Evolutionary conservation across 371 early-diverging fungal species (phyloP).

Genomic region (Polyrhizophydium stewartii): DNA sequence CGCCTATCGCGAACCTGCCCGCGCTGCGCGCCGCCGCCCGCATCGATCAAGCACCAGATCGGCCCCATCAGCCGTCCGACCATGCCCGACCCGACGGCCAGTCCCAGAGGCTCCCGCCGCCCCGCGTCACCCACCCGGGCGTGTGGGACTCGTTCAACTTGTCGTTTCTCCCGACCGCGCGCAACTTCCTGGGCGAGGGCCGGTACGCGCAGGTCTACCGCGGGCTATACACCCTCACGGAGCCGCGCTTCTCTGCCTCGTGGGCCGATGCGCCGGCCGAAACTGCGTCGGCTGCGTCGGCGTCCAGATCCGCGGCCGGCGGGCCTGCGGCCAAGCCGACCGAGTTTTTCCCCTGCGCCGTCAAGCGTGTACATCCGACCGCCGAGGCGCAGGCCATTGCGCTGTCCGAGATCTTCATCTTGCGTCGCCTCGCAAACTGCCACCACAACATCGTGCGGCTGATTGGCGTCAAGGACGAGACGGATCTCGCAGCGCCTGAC

Average conservation of each 20-base stretch:
- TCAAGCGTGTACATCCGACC: slow-evolving; percentile 47
- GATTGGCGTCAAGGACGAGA: slow-evolving; percentile 34
- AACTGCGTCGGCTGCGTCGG: not conserved
- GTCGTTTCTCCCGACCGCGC: slow-evolving; percentile 37
- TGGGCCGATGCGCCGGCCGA: not conserved
- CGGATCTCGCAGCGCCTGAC: slow-evolving; percentile 3
- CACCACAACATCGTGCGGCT: slow-evolving; percentile 34
- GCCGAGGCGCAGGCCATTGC: slow-evolving; percentile 45
- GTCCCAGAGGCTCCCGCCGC: not conserved
- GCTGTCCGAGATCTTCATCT: slow-evolving; percentile 37
- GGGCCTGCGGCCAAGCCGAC: not conserved
- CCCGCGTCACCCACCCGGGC: slow-evolving; percentile 14
- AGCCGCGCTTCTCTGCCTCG: not conserved
- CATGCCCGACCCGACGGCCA: not conserved
- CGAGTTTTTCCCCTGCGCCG: slow-evolving; percentile 39
- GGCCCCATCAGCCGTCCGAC: too few relatives aligned
- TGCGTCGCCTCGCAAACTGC: slow-evolving; percentile 20
- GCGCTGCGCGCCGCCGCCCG: too few relatives aligned
- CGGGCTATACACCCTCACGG: slow-evolving; percentile 31
- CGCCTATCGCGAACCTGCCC: too few relatives aligned
- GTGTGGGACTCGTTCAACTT: slow-evolving; percentile 32
- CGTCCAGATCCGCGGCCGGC: not conserved
- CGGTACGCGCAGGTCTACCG: slow-evolving; percentile 52
- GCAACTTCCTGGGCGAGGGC: slow-evolving; percentile 56
- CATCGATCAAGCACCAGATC: too few relatives aligned